A percentile compares a stretch with the other conserved stretches of the same genome.
Evolutionary conservation across 192 early-diverging fungal species (phyloP).

Genomic region (Gigaspora rosea): DNA sequence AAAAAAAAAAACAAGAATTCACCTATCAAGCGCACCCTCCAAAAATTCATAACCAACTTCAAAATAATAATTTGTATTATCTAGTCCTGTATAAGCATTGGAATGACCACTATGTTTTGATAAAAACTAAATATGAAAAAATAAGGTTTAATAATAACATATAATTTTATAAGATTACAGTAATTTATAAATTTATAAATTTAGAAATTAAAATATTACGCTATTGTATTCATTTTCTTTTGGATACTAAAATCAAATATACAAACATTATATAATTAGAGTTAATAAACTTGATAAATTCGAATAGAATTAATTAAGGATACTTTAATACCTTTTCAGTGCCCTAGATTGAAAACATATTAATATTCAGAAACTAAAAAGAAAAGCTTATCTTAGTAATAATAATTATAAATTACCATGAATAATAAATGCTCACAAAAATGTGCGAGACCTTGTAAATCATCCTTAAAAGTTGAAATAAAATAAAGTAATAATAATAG

Average conservation of each 20-base stretch:
- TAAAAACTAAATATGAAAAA: constrained; percentile 33
- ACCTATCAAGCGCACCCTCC: constrained; percentile 58
- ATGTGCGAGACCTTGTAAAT: constrained; percentile 66
- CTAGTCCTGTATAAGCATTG: constrained; percentile 52
- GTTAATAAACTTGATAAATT: neutral
- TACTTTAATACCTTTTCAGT: constrained; percentile 3
- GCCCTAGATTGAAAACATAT: neutral
- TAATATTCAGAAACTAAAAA: neutral
- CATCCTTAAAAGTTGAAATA: constrained; percentile 37
- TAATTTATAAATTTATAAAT: too few species aligned
- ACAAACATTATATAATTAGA: neutral
- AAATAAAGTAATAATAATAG: constrained; percentile 5
- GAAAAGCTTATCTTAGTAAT: neutral
- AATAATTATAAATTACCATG: constrained; percentile 50
- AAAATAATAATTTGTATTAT: constrained; percentile 57
- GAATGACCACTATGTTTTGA: constrained; percentile 52
- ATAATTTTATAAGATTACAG: too few species aligned
- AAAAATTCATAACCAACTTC: constrained; percentile 53
- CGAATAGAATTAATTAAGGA: neutral
- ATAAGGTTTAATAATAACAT: neutral
- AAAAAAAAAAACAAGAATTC: too few species aligned
- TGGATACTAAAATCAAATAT: constrained; percentile 54
- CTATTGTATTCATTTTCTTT: constrained; percentile 60
- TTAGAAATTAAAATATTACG: neutral
- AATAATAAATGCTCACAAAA: constrained; percentile 72